Evolutionary conservation across 768 basidiomycete genomes (phyloP).

Genomic region (Hemileccinum impolitum): DNA sequence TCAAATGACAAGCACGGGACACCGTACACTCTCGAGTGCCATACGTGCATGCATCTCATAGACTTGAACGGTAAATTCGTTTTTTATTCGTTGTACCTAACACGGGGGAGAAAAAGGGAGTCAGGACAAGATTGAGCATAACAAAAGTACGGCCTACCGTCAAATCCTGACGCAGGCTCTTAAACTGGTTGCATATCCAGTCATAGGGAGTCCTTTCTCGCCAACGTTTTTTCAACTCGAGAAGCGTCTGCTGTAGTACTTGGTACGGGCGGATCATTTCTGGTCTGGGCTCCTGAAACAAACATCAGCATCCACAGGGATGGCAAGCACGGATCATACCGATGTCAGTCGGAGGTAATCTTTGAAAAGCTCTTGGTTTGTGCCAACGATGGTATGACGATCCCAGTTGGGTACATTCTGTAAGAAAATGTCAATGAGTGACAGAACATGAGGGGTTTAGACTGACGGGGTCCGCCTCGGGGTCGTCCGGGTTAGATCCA

Average conservation of each 20-base stretch:
- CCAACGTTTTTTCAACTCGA: conserved; percentile 87
- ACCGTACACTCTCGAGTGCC: conserved; percentile 83
- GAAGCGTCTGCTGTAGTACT: conserved; percentile 80
- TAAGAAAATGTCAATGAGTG: conserved; percentile 4
- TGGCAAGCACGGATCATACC: conserved; percentile 39
- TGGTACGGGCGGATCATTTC: conserved; percentile 88
- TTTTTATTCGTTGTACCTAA: conserved; percentile 98
- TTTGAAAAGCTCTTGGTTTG: conserved; percentile 86
- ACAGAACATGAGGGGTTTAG: background rate
- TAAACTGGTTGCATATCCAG: conserved; percentile 98
- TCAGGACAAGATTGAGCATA: background rate
- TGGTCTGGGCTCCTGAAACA: conserved; percentile 86
- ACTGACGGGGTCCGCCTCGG: conserved; percentile 70
- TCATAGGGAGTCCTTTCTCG: conserved; percentile 67
- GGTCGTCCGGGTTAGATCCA: conserved; percentile 53
- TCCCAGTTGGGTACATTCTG: conserved; percentile 99
- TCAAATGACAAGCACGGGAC: background rate
- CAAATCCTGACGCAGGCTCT: conserved; percentile 94
- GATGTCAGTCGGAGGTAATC: conserved; percentile 93
- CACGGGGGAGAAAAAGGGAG: conserved; percentile 6
- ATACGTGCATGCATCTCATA: conserved; percentile 99
- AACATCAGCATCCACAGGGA: conserved; percentile 4
- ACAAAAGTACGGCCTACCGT: conserved; percentile 62
- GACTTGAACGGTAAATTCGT: conserved; percentile 94
- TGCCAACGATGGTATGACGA: conserved; percentile 91